A percentile compares a stretch with the other conserved stretches of the same genome.
These are phyloP conservation scores for Trichoderma aggressivum DNA, from an alignment of 2,329 filamentous ascomycete genomes.

Conservation along the genomic window DNA sequence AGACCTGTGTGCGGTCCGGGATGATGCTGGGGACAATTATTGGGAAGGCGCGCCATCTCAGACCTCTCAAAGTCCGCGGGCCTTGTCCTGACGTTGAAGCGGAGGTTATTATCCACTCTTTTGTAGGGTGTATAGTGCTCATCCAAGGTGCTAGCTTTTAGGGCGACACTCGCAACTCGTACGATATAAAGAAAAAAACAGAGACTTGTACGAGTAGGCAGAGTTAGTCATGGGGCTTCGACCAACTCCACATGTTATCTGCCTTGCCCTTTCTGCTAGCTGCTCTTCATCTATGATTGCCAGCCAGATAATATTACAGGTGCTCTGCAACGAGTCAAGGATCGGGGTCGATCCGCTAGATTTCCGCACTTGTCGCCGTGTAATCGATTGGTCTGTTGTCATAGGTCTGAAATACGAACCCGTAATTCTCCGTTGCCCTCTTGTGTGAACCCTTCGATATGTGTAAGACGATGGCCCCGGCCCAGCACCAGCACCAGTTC, in stretches of 20 bases:
- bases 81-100: conserved; percentile 1
- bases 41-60: conserved; percentile 4
- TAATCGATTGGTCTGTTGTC: background rate
- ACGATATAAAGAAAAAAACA: background rate
- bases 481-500: background rate
- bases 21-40: background rate
- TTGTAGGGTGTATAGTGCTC: conserved; percentile 10
- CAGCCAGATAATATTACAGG: background rate
- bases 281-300: background rate
- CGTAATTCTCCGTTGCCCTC: background rate
- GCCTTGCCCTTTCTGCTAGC: background rate
- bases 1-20: background rate
- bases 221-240: background rate
- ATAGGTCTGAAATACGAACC: background rate
- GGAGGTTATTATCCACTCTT: background rate
- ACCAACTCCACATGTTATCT: conserved; percentile 3
- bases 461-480: background rate
- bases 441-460: conserved; percentile 1
- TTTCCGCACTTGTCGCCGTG: background rate
- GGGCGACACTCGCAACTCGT: background rate
- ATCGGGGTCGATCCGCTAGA: conserved; percentile 7
- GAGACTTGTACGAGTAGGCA: background rate
- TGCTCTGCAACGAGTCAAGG: background rate
- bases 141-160: background rate
- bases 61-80: background rate